Conservation (phyloP, 306 rosid species). For the Cyclanthera cordifolia region DNA sequence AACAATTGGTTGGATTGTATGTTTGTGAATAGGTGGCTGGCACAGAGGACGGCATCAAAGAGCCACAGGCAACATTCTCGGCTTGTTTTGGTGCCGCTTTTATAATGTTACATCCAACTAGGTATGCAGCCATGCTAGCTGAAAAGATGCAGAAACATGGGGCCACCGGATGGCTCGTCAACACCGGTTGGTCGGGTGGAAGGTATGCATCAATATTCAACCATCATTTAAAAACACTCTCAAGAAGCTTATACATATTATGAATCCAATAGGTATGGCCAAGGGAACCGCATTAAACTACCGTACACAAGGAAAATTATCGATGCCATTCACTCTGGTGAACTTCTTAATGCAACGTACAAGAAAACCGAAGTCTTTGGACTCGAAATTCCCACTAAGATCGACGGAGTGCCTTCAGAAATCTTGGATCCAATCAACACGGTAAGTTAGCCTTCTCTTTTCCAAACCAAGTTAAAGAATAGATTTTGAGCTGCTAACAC, state of each 20-base stretch:
- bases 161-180: slow-evolving; percentile 91
- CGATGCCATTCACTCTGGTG: slow-evolving; percentile 74
- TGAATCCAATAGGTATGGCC: slow-evolving; percentile 45
- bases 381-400: slow-evolving; percentile 54
- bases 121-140: slow-evolving; percentile 81
- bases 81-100: slow-evolving; percentile 96
- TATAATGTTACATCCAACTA: slow-evolving; percentile 85
- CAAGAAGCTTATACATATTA: neutral
- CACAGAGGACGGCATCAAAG: slow-evolving; percentile 82
- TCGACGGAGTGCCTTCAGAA: slow-evolving; percentile 71
- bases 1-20: neutral
- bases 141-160: slow-evolving; percentile 86
- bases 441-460: slow-evolving; percentile 32
- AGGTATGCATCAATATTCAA: slow-evolving; percentile 24
- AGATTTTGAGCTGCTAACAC: neutral
- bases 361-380: slow-evolving; percentile 62
- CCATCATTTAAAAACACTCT: neutral
- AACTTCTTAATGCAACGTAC: slow-evolving; percentile 45
- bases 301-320: slow-evolving; percentile 70
- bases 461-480: neutral
- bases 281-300: slow-evolving; percentile 63
- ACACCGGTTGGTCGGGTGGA: slow-evolving; percentile 92
- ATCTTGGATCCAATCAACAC: slow-evolving; percentile 67
- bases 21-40: slow-evolving; percentile 56
- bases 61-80: slow-evolving; percentile 94